A percentile compares a stretch with the other conserved stretches of the same genome.
phyloP scores from a whole-genome alignment of 139 green algal species.

The Micractinium conductrix region DNA sequence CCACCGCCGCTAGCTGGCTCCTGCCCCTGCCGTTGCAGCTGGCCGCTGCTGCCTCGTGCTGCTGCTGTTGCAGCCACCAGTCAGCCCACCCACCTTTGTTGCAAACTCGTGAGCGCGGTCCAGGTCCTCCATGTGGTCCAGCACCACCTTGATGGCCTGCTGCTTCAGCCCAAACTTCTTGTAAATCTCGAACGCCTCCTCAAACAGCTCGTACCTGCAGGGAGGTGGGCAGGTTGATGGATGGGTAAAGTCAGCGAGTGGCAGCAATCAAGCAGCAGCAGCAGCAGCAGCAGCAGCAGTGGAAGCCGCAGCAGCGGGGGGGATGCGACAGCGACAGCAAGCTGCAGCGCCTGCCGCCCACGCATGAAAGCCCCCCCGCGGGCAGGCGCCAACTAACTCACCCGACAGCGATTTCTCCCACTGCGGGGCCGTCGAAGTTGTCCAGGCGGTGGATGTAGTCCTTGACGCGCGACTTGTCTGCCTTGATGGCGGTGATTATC shows the following conservation, averaged over 20 bases:
- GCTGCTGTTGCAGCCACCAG: too few relatives aligned
- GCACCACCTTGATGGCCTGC: slow-evolving; percentile 87
- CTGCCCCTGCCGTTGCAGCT: too few relatives aligned
- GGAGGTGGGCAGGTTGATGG: neutral
- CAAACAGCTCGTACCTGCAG: slow-evolving; percentile 80
- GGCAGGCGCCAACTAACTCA: neutral
- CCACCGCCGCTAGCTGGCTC: neutral
- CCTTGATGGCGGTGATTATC: slow-evolving; percentile 98
- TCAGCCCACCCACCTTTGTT: slow-evolving; percentile 61
- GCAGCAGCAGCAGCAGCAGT: too few relatives aligned
- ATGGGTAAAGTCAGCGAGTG: neutral
- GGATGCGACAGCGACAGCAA: too few relatives aligned
- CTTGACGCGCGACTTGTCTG: slow-evolving; percentile 78
- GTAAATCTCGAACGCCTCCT: slow-evolving; percentile 99
- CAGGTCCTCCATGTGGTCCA: slow-evolving; percentile 92
- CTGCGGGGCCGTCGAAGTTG: slow-evolving; percentile 97
- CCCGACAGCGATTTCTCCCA: slow-evolving; percentile 86
- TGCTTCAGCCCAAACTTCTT: slow-evolving; percentile 94
- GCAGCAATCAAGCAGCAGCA: too few relatives aligned
- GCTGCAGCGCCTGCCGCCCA: too few relatives aligned
- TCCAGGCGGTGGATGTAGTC: slow-evolving; percentile 98
- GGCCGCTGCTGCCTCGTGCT: too few relatives aligned
- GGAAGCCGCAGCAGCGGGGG: too few relatives aligned
- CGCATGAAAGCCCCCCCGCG: too few relatives aligned
- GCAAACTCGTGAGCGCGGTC: slow-evolving; percentile 89